Base-by-base conservation (phyloP, 768 basidiomycete species). In the Podaxis mareebaensis region DNA sequence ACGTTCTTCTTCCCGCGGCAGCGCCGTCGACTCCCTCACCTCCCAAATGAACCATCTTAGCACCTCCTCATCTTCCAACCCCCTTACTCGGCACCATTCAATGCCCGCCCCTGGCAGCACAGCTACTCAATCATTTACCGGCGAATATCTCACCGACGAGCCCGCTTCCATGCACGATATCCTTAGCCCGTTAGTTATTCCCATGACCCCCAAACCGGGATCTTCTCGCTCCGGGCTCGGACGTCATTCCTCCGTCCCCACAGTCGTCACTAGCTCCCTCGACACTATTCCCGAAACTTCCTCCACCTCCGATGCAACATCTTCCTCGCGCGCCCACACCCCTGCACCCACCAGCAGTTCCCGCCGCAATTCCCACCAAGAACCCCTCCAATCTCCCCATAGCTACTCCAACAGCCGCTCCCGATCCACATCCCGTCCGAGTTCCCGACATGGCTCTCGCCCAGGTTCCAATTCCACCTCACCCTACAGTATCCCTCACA, bases 171-270 rank as follows among this genome's bases (percentile, higher is more conserved):
- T 61, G 36, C 24, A 20, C 10, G 60, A 61, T n/a, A 77, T 81
- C 52, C 78, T 83, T n/a, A 81, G 80, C 61, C 83, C 83, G 0
- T 69, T 84, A 49, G 70, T 80, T 40, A 69, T 80, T 24, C 63
- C 70, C 28, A 69, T 63, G n/a, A 78, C 78, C 1, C 77, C 75
- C 13, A 74, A 74, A 55, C 70, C 74, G 24, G 36, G 22, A 24
- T 56, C 63, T 53, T 51, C 57, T 60, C 66, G 69, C 51, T 54
- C 65, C 44, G 60, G 60, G 58, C 59, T 76, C 28, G 68, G 69
- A 3, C 72, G 77, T 7, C 72, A 73, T 28, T 71, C 74, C 42
- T 77, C 76, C 11, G 74, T 74, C 49, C 79, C 78, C 8, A 69
- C 73, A 22, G 64, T 76, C 17, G 53, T 67, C 4, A 69, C 73